Evolutionary conservation across 805 yeast species (phyloP).

Genomic region (Myxozyma neglecta): DNA sequence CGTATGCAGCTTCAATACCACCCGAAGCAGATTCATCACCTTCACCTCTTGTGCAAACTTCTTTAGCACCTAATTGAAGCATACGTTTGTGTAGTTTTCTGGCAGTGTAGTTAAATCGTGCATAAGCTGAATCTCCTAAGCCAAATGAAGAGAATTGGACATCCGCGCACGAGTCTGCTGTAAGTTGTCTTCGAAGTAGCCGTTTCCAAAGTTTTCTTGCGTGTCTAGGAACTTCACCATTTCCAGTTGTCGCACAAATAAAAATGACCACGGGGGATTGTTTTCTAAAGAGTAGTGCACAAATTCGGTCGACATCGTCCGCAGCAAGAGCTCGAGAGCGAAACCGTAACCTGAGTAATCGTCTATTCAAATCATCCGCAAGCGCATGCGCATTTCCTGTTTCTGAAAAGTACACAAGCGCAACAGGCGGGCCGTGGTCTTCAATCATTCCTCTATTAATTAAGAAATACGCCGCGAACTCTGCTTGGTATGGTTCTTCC

Average conservation of each 20-base stretch:
- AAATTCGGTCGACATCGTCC: constrained; percentile 49
- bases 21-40: constrained; percentile 83
- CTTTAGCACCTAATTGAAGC: constrained; percentile 76
- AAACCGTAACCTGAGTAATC: constrained; percentile 56
- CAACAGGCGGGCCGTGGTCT: constrained; percentile 41
- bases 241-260: constrained; percentile 89
- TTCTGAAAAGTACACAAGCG: constrained; percentile 84
- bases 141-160: constrained; percentile 75
- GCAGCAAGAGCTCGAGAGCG: constrained; percentile 52
- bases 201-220: constrained; percentile 72
- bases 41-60: constrained; percentile 73
- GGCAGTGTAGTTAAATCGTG: constrained; percentile 84
- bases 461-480: too few species aligned
- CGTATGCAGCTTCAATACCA: constrained; percentile 68
- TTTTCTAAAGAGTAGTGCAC: constrained; percentile 33
- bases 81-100: constrained; percentile 77
- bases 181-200: constrained; percentile 63
- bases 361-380: constrained; percentile 62
- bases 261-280: constrained; percentile 50
- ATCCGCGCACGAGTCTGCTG: constrained; percentile 61
- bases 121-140: constrained; percentile 89
- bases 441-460: background rate
- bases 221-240: constrained; percentile 87
- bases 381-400: constrained; percentile 89
- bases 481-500: background rate